Evolutionary conservation across 2,329 filamentous ascomycete species (phyloP).

Genomic region (Blumeriella jaapii): DNA sequence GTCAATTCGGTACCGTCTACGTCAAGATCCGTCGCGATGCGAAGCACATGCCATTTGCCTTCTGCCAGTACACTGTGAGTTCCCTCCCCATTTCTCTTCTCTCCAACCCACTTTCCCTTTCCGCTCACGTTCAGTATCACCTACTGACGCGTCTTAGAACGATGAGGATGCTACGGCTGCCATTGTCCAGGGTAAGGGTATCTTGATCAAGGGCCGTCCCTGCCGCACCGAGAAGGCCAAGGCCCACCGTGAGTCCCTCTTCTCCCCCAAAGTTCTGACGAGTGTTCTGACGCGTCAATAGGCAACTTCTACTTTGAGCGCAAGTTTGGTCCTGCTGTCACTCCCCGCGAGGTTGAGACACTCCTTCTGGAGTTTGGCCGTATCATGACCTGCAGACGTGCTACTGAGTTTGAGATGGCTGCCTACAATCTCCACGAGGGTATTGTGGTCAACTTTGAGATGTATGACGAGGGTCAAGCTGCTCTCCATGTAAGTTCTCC

Average conservation of each 20-base stretch:
- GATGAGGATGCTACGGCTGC: conserved; percentile 39
- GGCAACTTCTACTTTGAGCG: conserved; percentile 39
- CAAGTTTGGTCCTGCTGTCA: conserved; percentile 29
- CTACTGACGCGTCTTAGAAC: conserved; percentile 31
- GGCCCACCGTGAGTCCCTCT: conserved; percentile 41
- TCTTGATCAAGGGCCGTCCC: conserved; percentile 41
- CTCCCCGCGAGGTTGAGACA: conserved; percentile 32
- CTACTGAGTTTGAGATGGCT: conserved; percentile 18
- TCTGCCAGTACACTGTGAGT: conserved; percentile 50
- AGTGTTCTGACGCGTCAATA: conserved; percentile 21
- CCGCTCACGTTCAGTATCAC: neutral
- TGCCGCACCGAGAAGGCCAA: conserved; percentile 49
- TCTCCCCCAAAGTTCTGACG: neutral
- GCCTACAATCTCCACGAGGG: conserved; percentile 24
- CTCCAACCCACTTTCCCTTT: neutral
- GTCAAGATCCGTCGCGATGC: conserved; percentile 52
- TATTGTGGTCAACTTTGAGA: conserved; percentile 38
- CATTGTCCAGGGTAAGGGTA: conserved; percentile 35
- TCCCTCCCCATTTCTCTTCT: neutral
- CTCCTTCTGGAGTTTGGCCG: conserved; percentile 36
- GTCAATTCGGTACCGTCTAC: conserved; percentile 42
- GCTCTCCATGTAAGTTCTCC: conserved; percentile 34
- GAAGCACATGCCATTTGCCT: conserved; percentile 51
- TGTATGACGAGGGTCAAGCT: conserved; percentile 40
- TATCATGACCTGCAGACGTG: conserved; percentile 26